Evolutionary conservation across 805 yeast genomes (phyloP).

Genomic region (Wickerhamomyces pijperi): DNA sequence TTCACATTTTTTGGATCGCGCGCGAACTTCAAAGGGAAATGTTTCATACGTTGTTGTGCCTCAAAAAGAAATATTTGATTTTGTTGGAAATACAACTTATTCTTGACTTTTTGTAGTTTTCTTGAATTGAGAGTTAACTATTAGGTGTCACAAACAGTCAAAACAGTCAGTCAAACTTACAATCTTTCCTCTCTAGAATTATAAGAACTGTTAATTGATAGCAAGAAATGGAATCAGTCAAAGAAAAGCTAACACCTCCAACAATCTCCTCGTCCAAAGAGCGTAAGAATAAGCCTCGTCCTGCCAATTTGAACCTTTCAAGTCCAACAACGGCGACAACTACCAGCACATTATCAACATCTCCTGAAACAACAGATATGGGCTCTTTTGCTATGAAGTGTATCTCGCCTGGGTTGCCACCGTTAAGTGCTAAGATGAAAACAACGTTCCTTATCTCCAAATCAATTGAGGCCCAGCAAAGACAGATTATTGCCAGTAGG

Average conservation of each 20-base stretch:
- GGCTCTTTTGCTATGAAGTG: conserved; percentile 16
- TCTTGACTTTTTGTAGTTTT: too few species aligned
- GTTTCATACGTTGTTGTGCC: not conserved
- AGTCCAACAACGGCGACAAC: conserved; percentile 3
- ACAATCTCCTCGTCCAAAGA: conserved; percentile 1
- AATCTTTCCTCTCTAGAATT: too few species aligned
- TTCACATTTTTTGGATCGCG: too few species aligned
- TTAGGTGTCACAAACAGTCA: too few species aligned
- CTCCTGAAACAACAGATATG: conserved; percentile 8
- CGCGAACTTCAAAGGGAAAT: too few species aligned
- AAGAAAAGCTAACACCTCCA: not conserved
- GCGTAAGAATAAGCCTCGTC: conserved; percentile 18
- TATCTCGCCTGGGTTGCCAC: conserved; percentile 20
- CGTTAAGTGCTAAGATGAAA: conserved; percentile 18
- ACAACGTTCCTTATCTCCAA: conserved; percentile 16
- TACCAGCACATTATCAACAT: not conserved
- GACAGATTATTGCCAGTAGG: conserved; percentile 18
- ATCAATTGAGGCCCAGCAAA: conserved; percentile 18
- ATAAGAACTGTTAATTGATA: too few species aligned
- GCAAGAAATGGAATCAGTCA: not conserved
- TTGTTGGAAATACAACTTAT: too few species aligned
- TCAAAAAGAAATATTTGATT: not conserved
- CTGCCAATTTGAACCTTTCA: conserved; percentile 15
- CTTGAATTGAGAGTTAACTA: too few species aligned
- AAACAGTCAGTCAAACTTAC: too few species aligned